Evolutionary conservation across 495 filamentous ascomycete genomes (phyloP), one percentile per base, ranked within the genome.

Genomic region (Aspergillus kassunensis): DNA sequence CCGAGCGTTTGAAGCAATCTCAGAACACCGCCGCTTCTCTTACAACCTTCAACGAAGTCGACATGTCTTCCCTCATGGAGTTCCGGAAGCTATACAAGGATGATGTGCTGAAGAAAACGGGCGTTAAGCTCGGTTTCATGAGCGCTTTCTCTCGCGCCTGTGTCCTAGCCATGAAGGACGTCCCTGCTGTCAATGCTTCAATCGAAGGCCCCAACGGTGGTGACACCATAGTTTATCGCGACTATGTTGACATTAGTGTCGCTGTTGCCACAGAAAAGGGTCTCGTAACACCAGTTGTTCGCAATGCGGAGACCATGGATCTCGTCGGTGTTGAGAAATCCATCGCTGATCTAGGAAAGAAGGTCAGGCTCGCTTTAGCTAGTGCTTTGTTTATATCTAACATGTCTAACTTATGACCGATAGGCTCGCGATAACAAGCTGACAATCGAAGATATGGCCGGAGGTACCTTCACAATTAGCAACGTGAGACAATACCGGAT

Each of bases 391-490:
- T n/a, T n/a, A n/a, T n/a, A n/a, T n/a, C n/a, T n/a, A n/a, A n/a
- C 8, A 6, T 10, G 30, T 21, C 41, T 54, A 41, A 42, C 54
- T 18, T 33, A 41, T 19, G 20, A 23, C 44, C 23, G 3, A 19
- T 59, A 91, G 88, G 93, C 93, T 51, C 86, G 93, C 43, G 91
- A 98, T 58, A 87, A 87, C 69, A 98, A 97, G 74, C 80, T 98
- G 60, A 98, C 93, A 2, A 97, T 98, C 61, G 93, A 98, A 72
- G 93, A 98, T 66, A 97, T 98, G 95, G 93, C 95, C 48, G 93
- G 93, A 49, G 93, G 93, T 54, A 95, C 95, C 21, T 98, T 97
- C 74, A 98, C 93, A 40, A 98, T 98, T 74, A 95, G 89, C 80
- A 98, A 98, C 69, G 90, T 82, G 50, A 66, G 76, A 62, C 42